Evolutionary conservation across 1,284 basidiomycete genomes (phyloP).

Genomic region (Vanrija sp.): DNA sequence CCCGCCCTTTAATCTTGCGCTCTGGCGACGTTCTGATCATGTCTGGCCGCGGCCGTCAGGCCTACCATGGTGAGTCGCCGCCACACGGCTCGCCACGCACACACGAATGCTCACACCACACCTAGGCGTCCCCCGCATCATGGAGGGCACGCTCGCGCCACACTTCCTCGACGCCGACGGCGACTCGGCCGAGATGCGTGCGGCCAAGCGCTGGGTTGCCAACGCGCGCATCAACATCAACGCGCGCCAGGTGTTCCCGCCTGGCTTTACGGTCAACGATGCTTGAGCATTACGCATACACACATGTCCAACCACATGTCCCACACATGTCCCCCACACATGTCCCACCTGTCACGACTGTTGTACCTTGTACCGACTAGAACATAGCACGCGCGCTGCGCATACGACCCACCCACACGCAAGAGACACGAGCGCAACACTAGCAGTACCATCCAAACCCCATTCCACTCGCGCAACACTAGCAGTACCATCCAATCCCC

Average conservation of each 20-base stretch:
- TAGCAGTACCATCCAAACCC: too few species aligned
- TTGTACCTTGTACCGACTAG: too few species aligned
- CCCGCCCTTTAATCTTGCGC: slow-evolving; percentile 71
- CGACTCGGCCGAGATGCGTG: slow-evolving; percentile 39
- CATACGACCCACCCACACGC: too few species aligned
- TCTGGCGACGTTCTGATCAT: slow-evolving; percentile 89
- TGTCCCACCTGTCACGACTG: too few species aligned
- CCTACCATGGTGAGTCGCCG: slow-evolving; percentile 68
- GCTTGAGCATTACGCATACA: not conserved
- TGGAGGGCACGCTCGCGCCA: slow-evolving; percentile 69
- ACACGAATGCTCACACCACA: not conserved
- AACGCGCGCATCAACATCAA: slow-evolving; percentile 70
- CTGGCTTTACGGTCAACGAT: slow-evolving; percentile 18
- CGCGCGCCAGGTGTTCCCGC: slow-evolving; percentile 67
- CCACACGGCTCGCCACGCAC: not conserved
- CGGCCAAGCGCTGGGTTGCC: slow-evolving; percentile 57
- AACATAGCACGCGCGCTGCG: too few species aligned
- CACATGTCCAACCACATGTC: too few species aligned
- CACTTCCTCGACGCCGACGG: slow-evolving; percentile 52
- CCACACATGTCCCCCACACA: too few species aligned
- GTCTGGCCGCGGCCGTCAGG: slow-evolving; percentile 75
- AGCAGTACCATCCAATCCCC: too few species aligned
- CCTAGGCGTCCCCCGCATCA: slow-evolving; percentile 76
- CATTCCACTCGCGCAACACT: too few species aligned
- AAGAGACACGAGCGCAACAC: too few species aligned